phyloP scores from a whole-genome alignment of 2,329 filamentous ascomycete species.

The Ceratocystis eucalypticola region DNA sequence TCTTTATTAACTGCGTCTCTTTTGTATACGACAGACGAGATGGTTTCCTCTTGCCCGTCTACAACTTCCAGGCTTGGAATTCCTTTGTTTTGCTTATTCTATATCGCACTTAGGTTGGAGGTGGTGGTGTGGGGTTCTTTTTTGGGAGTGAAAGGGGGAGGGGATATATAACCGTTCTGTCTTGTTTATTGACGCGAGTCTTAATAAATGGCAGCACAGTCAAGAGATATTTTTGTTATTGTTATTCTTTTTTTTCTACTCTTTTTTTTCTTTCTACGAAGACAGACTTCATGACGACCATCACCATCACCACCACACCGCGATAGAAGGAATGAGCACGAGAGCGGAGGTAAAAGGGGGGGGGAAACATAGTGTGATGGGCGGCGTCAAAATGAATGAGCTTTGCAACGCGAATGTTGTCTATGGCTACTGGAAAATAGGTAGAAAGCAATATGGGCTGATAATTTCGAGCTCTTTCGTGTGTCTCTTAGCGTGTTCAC shows the following conservation, averaged over 20 bases:
- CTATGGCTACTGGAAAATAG: too few species aligned
- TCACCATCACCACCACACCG: not conserved
- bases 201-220: not conserved
- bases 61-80: not conserved
- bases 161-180: not conserved
- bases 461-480: too few species aligned
- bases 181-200: constrained; percentile 2
- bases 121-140: too few species aligned
- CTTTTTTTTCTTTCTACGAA: not conserved
- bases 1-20: not conserved
- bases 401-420: not conserved
- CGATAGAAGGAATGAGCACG: not conserved
- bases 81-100: not conserved
- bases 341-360: not conserved
- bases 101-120: not conserved
- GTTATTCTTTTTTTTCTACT: not conserved
- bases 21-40: not conserved
- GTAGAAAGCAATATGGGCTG: too few species aligned
- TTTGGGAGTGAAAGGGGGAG: not conserved
- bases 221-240: not conserved
- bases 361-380: not conserved
- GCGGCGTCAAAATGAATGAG: too few species aligned
- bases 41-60: not conserved
- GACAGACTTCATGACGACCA: not conserved
- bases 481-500: too few species aligned